phyloP scores from a whole-genome alignment of 345 rosid species.

The Eucalyptus pauciflora region DNA sequence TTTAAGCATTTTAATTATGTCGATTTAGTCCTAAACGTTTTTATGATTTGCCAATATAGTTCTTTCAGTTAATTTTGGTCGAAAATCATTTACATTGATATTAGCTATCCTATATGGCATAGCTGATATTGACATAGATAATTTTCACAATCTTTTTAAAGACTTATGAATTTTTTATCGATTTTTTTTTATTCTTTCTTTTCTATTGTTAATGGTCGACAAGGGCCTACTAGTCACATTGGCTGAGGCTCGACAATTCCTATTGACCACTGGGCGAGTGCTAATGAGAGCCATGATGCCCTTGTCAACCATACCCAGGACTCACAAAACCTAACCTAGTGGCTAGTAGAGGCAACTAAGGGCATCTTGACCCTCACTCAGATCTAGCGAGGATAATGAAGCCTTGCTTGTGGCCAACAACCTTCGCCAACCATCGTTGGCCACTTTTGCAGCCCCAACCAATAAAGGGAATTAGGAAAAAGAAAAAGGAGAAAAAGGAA shows the following conservation, averaged over 20 bases:
- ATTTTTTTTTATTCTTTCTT: no score
- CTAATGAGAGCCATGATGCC: not conserved
- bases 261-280: fast-evolving
- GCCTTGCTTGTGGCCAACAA: not conserved
- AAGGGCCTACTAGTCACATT: not conserved
- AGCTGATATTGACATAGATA: no score
- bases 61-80: fast-evolving
- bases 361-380: not conserved
- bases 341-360: not conserved
- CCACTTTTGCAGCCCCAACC: not conserved
- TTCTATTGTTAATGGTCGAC: not conserved
- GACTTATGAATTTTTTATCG: no score
- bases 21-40: fast-evolving
- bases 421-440: not conserved
- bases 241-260: fast-evolving
- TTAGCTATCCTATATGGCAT: fast-evolving
- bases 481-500: not conserved
- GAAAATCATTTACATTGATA: not conserved
- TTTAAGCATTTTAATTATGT: not conserved
- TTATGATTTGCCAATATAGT: no score
- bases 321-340: not conserved
- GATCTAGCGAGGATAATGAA: no score
- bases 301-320: fast-evolving
- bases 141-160: no score
- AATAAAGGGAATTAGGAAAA: not conserved